Conservation (phyloP, 1,284 basidiomycete species). For the Leccinum idahoense region DNA sequence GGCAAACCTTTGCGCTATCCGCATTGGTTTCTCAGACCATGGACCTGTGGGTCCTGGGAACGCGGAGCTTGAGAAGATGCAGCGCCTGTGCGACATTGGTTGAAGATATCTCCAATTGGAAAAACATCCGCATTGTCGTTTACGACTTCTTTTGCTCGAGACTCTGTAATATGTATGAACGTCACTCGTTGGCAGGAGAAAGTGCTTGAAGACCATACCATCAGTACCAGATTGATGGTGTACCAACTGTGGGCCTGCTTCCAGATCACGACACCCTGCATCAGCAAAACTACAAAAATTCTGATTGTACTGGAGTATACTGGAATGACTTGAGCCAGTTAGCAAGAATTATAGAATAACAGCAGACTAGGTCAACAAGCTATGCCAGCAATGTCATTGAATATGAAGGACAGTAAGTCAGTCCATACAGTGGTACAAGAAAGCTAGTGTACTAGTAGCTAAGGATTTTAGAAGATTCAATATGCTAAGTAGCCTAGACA, state of each 20-base stretch:
- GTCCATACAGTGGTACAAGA: too few species aligned
- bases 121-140: background rate
- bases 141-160: background rate
- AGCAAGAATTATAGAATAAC: too few species aligned
- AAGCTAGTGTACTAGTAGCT: too few species aligned
- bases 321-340: too few species aligned
- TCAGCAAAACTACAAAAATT: too few species aligned
- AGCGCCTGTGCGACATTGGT: background rate
- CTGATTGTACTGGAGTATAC: too few species aligned
- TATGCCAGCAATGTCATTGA: too few species aligned
- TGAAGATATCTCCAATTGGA: background rate
- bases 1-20: background rate
- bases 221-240: background rate
- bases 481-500: too few species aligned
- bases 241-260: background rate
- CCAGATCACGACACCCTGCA: background rate
- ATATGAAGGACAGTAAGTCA: too few species aligned
- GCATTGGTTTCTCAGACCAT: background rate
- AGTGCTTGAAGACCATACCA: background rate
- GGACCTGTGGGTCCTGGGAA: background rate
- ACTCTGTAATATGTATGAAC: background rate
- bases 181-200: background rate
- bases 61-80: background rate
- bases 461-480: too few species aligned
- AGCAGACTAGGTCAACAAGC: too few species aligned